phyloP scores from a whole-genome alignment of 2,329 filamentous ascomycete species.

The Diaporthe longicolla region DNA sequence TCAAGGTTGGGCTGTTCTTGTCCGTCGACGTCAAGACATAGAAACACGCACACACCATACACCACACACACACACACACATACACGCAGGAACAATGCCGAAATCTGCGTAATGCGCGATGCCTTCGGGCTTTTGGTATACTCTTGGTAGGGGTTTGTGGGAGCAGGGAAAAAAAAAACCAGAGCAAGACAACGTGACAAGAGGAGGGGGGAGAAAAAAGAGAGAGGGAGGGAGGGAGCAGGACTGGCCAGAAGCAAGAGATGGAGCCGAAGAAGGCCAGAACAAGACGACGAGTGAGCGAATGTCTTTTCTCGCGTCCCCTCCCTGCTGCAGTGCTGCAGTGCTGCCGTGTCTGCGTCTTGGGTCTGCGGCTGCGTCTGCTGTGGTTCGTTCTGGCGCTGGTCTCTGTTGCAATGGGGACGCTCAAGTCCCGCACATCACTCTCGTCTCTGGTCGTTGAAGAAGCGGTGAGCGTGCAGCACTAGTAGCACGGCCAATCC shows the following conservation, averaged over 20 bases:
- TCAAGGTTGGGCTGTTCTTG: conserved; percentile 24
- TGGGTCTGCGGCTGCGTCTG: conserved; percentile 33
- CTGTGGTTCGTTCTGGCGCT: conserved; percentile 34
- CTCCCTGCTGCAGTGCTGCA: conserved; percentile 35
- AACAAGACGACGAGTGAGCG: conserved; percentile 17
- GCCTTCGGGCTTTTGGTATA: conserved; percentile 34
- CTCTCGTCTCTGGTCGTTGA: conserved; percentile 43
- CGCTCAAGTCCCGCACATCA: conserved; percentile 41
- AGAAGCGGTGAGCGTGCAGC: conserved; percentile 50
- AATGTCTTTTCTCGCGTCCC: conserved; percentile 35
- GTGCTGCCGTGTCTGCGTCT: conserved; percentile 30
- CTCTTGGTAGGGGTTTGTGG: conserved; percentile 51
- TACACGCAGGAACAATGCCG: conserved; percentile 30
- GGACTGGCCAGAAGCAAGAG: conserved; percentile 19
- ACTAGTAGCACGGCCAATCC: conserved; percentile 38
- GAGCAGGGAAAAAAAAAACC: neutral
- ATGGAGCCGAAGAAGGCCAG: conserved; percentile 39
- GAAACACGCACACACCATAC: neutral
- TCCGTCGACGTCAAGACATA: conserved; percentile 30
- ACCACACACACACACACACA: neutral
- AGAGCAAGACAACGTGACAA: conserved; percentile 46
- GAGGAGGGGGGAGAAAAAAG: conserved; percentile 45
- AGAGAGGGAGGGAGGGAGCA: conserved; percentile 39
- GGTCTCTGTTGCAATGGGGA: conserved; percentile 41
- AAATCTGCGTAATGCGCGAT: conserved; percentile 37